Evolutionary conservation across 257 asterid species (phyloP).

Genomic region (Nicotiana tomentosiformis): DNA sequence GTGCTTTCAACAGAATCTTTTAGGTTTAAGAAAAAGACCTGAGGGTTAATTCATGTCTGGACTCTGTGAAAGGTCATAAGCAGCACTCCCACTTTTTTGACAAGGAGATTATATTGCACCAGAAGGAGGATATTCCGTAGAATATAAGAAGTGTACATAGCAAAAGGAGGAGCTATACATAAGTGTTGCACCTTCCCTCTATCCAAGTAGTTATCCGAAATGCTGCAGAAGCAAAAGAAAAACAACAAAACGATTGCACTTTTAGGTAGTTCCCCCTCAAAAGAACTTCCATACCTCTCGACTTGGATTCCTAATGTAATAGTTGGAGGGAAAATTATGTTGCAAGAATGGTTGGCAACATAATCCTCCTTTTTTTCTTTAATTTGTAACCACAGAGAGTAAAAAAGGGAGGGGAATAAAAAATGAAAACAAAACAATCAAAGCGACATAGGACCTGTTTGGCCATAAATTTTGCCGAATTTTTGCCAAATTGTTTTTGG

Average conservation of each 20-base stretch:
- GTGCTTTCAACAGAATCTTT: neutral
- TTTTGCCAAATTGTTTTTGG: too few relatives aligned
- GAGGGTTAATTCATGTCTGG: neutral
- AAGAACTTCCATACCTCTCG: neutral
- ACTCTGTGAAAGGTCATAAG: neutral
- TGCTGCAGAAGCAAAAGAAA: neutral
- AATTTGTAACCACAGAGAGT: neutral
- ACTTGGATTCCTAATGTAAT: neutral
- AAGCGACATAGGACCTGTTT: neutral
- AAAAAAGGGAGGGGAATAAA: neutral
- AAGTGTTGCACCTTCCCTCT: neutral
- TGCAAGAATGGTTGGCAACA: neutral
- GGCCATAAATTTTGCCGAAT: too few relatives aligned
- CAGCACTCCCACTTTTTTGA: neutral
- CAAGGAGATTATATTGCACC: neutral
- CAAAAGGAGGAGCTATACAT: neutral
- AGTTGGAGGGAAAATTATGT: neutral
- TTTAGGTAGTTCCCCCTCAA: neutral
- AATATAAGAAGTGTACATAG: neutral
- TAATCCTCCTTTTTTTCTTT: neutral
- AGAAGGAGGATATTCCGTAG: neutral
- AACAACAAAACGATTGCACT: neutral
- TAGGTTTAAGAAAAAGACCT: neutral
- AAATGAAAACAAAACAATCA: neutral
- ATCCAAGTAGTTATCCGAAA: neutral